Conservation (phyloP, 1,284 basidiomycete species). For the Puccinia hordei region DNA sequence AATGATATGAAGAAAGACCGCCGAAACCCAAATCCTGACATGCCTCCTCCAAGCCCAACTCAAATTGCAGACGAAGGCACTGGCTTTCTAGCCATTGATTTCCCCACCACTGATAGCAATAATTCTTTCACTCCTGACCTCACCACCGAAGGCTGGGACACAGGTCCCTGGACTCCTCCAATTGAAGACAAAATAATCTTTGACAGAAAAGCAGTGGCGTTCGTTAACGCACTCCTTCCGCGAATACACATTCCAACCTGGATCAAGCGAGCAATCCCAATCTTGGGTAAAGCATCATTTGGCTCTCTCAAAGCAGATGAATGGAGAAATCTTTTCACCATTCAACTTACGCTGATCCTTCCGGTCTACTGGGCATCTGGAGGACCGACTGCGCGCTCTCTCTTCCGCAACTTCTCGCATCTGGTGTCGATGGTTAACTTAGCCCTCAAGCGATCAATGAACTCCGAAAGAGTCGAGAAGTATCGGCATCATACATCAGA, state of each 20-base stretch:
- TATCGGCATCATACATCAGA: slow-evolving; percentile 26
- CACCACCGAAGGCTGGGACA: slow-evolving; percentile 21
- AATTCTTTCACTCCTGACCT: slow-evolving; percentile 3
- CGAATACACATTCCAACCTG: slow-evolving; percentile 26
- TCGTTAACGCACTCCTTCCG: slow-evolving; percentile 5
- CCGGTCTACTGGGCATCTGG: slow-evolving; percentile 25
- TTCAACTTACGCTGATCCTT: slow-evolving; percentile 40
- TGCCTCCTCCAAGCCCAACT: not conserved
- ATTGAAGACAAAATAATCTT: slow-evolving; percentile 32
- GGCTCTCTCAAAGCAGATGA: slow-evolving; percentile 53
- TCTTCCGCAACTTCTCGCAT: slow-evolving; percentile 39
- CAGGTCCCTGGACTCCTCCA: slow-evolving; percentile 23
- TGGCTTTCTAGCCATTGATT: not conserved
- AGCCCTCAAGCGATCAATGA: slow-evolving; percentile 29
- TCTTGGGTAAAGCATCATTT: slow-evolving; percentile 44
- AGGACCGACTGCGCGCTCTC: not conserved
- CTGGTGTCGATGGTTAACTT: slow-evolving; percentile 37
- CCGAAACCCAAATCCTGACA: not conserved
- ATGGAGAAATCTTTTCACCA: slow-evolving; percentile 49
- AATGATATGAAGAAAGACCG: not conserved
- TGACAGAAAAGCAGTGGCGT: not conserved
- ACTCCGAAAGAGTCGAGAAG: not conserved
- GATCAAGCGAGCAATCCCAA: slow-evolving; percentile 35
- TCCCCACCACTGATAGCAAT: not conserved
- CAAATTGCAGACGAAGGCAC: not conserved